Conservation (phyloP, 208 protist genomes). For the Wallacemonas sp. region DNA sequence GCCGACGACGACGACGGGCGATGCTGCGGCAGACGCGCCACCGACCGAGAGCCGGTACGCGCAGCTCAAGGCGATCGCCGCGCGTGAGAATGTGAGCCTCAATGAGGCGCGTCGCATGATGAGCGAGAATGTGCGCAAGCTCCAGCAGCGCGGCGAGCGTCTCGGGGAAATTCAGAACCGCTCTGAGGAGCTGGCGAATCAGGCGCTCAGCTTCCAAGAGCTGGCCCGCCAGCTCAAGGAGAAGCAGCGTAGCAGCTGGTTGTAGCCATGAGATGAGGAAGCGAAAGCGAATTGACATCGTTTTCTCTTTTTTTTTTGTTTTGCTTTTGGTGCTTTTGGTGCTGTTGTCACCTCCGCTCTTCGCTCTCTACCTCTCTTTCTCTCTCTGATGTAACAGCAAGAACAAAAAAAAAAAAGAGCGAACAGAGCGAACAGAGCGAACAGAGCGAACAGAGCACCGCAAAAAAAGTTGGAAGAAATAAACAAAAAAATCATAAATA, state of each 20-base stretch:
- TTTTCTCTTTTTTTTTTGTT: too few relatives aligned
- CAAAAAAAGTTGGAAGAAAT: too few relatives aligned
- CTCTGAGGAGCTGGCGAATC: slow-evolving; percentile 67
- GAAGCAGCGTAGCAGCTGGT: slow-evolving; percentile 76
- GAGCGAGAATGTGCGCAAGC: slow-evolving; percentile 70
- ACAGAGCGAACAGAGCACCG: too few relatives aligned
- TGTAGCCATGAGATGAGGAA: too few relatives aligned
- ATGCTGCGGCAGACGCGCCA: slow-evolving; percentile 10
- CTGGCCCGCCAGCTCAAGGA: slow-evolving; percentile 74
- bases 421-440: too few relatives aligned
- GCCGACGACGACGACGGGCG: not conserved
- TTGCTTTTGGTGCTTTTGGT: too few relatives aligned
- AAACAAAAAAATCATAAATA: too few relatives aligned
- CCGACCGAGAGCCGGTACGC: slow-evolving; percentile 54
- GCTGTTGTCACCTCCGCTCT: too few relatives aligned
- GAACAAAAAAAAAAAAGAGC: not conserved
- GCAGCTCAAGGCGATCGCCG: slow-evolving; percentile 78
- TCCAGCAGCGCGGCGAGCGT: slow-evolving; percentile 73
- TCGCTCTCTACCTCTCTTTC: slow-evolving; percentile 9
- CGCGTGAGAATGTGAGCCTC: slow-evolving; percentile 79
- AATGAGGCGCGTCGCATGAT: slow-evolving; percentile 82
- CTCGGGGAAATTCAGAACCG: slow-evolving; percentile 60
- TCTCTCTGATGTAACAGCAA: not conserved
- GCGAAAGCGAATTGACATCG: too few relatives aligned
- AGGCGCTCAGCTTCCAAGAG: slow-evolving; percentile 74